phyloP scores from a whole-genome alignment of 306 rosid species.

The Fragaria vesca region DNA sequence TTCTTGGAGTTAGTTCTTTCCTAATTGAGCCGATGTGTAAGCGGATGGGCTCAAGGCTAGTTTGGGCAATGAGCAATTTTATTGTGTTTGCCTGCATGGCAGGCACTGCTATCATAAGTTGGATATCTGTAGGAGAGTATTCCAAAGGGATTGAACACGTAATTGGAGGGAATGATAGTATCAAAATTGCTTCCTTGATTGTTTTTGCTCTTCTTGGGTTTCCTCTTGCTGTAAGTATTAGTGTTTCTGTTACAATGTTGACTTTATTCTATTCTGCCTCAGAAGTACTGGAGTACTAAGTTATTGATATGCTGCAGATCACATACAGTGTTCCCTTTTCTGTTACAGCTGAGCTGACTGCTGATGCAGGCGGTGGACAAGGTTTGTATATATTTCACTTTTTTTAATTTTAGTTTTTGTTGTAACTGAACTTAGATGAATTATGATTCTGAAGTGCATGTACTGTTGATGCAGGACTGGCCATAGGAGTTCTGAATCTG shows the following conservation, averaged over 20 bases:
- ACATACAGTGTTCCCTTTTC: conserved; percentile 97
- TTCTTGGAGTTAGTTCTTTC: conserved; percentile 93
- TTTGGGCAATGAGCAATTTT: conserved; percentile 97
- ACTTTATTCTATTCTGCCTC: conserved; percentile 13
- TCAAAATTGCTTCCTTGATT: conserved; percentile 77
- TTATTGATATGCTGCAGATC: conserved; percentile 62
- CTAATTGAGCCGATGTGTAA: conserved; percentile 93
- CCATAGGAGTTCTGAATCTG: conserved; percentile 95
- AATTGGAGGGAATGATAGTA: conserved; percentile 65
- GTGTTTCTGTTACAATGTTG: conserved; percentile 10
- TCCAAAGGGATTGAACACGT: conserved; percentile 65
- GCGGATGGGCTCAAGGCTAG: conserved; percentile 80
- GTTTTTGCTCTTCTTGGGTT: conserved; percentile 94
- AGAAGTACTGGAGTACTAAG: conserved; percentile 23
- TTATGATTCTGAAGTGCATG: conserved; percentile 30
- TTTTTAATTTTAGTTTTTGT: conserved; percentile 12
- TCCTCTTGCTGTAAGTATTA: conserved; percentile 85
- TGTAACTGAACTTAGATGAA: conserved; percentile 6
- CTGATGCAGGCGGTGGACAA: conserved; percentile 97
- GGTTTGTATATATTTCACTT: conserved; percentile 45
- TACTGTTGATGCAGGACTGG: conserved; percentile 68
- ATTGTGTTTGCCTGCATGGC: conserved; percentile 93
- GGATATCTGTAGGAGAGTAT: conserved; percentile 55
- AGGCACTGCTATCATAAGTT: conserved; percentile 82
- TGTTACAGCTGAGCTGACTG: conserved; percentile 86